Conservation (phyloP, 2,329 filamentous ascomycete species). For the Celoporthe dispersa region DNA sequence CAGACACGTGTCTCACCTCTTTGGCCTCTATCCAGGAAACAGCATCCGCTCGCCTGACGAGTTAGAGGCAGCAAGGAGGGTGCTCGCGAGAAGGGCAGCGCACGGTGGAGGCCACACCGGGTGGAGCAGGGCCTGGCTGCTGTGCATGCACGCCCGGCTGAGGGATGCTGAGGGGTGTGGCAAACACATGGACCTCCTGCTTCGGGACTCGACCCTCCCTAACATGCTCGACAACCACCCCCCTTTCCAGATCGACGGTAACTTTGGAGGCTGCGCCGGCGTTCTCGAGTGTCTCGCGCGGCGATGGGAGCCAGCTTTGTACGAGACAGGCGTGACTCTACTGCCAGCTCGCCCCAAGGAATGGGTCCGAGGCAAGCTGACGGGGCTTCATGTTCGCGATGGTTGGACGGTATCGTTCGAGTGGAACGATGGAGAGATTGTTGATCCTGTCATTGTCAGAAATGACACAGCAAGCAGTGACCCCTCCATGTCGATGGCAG, state of each 20-base stretch:
- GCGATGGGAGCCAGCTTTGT: conserved; percentile 36
- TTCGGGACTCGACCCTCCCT: conserved; percentile 46
- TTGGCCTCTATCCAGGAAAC: conserved; percentile 51
- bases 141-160: conserved; percentile 54
- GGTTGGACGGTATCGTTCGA: conserved; percentile 44
- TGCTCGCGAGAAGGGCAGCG: conserved; percentile 37
- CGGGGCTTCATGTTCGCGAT: conserved; percentile 41
- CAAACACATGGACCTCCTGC: conserved; percentile 43
- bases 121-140: conserved; percentile 56
- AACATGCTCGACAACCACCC: conserved; percentile 52
- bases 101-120: conserved; percentile 52
- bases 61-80: conserved; percentile 36
- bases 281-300: conserved; percentile 52
- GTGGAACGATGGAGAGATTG: conserved; percentile 38
- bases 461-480: conserved; percentile 4
- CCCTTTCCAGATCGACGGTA: conserved; percentile 56
- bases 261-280: conserved; percentile 52
- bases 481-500: conserved; percentile 7
- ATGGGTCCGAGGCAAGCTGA: conserved; percentile 42
- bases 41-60: conserved; percentile 39
- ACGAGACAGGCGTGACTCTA: conserved; percentile 37
- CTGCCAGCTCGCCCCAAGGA: conserved; percentile 43
- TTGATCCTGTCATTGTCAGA: conserved; percentile 18
- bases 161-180: conserved; percentile 42
- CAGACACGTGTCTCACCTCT: conserved; percentile 55